These are phyloP conservation scores for Trametes pubescens DNA, from an alignment of 1,284 basidiomycete species.

Conservation along the genomic window DNA sequence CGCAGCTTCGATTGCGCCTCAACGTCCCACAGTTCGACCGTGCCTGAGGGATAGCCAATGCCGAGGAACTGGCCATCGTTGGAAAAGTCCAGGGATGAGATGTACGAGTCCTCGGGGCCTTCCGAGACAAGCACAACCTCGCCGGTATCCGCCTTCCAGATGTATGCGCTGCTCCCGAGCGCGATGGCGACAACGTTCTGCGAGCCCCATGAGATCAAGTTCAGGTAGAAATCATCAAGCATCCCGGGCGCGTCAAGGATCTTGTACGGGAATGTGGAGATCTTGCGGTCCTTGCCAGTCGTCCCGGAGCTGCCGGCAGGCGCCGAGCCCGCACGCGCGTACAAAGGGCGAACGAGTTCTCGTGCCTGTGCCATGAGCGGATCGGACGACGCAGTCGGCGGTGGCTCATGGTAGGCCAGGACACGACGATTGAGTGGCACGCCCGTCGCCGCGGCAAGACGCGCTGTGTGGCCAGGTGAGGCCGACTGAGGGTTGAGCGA, in stretches of 20 bases:
- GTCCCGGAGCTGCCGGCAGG: conserved; percentile 64
- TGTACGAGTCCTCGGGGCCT: conserved; percentile 76
- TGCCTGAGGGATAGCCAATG: conserved; percentile 85
- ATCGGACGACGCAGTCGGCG: conserved; percentile 73
- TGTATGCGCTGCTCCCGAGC: conserved; percentile 82
- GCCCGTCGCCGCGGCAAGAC: conserved; percentile 76
- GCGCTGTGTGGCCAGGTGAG: conserved; percentile 79
- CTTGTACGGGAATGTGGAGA: conserved; percentile 86
- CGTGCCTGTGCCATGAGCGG: conserved; percentile 75
- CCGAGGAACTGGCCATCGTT: conserved; percentile 90
- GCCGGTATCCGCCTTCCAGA: conserved; percentile 95
- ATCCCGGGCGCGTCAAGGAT: conserved; percentile 96
- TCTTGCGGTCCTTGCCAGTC: conserved; percentile 75
- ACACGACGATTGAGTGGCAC: conserved; percentile 78
- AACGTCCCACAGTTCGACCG: conserved; percentile 97
- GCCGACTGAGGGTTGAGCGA: conserved; percentile 65
- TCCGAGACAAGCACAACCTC: conserved; percentile 82
- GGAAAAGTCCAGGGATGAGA: conserved; percentile 87
- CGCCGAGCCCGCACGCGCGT: conserved; percentile 69
- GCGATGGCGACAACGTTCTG: conserved; percentile 91
- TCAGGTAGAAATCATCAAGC: conserved; percentile 97
- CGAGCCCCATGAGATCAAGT: conserved; percentile 90
- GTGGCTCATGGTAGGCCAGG: conserved; percentile 80
- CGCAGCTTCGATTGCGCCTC: conserved; percentile 83
- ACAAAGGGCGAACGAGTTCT: conserved; percentile 75